These are phyloP conservation scores for Penicillium sp. DNA, from an alignment of 2,329 filamentous ascomycete species.

Conservation along the genomic window DNA sequence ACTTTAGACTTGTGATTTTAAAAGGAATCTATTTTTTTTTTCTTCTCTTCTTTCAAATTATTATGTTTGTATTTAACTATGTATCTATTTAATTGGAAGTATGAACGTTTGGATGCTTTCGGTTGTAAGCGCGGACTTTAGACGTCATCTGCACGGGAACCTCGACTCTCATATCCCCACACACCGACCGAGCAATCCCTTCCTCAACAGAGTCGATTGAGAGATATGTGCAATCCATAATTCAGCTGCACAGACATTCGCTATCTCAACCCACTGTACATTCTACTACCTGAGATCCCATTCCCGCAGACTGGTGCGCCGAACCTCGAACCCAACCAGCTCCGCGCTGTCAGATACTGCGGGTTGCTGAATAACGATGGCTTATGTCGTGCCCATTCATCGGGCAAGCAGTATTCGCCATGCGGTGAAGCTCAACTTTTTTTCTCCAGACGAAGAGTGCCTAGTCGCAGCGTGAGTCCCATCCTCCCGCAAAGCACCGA, in stretches of 20 bases:
- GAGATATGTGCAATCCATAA: not conserved
- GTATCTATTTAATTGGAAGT: not conserved
- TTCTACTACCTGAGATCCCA: not conserved
- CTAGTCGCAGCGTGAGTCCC: conserved; percentile 72
- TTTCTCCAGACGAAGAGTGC: conserved; percentile 66
- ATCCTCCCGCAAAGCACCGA: not conserved
- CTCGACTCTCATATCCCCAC: not conserved
- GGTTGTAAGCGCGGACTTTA: conserved; percentile 13
- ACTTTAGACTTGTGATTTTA: conserved; percentile 11
- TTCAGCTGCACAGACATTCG: not conserved
- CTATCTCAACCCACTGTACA: not conserved
- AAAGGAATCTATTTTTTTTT: conserved; percentile 8
- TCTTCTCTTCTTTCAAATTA: not conserved
- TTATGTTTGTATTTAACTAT: not conserved
- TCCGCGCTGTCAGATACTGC: conserved; percentile 6
- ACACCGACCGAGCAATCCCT: not conserved
- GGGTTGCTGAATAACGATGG: conserved; percentile 50
- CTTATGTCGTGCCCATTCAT: conserved; percentile 90
- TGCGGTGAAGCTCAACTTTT: conserved; percentile 70
- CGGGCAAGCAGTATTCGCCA: conserved; percentile 82
- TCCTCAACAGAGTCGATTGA: not conserved
- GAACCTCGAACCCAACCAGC: conserved; percentile 7
- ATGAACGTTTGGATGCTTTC: conserved; percentile 8
- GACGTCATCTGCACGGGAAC: conserved; percentile 5
- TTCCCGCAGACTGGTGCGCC: conserved; percentile 5